Evolutionary conservation across 1,284 basidiomycete genomes (phyloP), one percentile per base, ranked within the genome.

Genomic region (Pseudozyma sp.): DNA sequence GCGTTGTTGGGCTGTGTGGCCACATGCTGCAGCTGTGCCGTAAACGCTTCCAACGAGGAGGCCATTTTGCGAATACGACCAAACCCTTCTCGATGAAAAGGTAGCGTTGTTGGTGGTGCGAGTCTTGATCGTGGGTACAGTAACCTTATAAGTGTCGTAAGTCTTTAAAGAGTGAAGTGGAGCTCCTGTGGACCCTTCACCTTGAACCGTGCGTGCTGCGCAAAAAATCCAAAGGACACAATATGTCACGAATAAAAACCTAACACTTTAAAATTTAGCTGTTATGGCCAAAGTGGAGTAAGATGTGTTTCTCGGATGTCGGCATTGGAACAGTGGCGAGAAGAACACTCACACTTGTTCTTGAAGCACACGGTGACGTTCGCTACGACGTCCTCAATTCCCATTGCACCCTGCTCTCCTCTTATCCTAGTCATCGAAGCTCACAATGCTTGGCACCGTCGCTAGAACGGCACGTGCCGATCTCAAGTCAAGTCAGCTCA

Each of bases 401-500:
- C 12, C 11, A 8, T 34, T 13, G 8, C 7, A 25, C 19, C n/a
- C 16, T 36, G 38, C 38, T 21, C 14, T 35, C 48, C 48, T 35
- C 12, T n/a, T 36, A 31, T 12, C 14, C 21, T 14, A 14, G 25
- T 35, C 31, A 11, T 13, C n/a, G 3, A 45, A 34, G 34, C 25
- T 31, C 35, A 49, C 9, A 9, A 70, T 70, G 68, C 14, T 58
- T n/a, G 38, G n/a, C 21, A 57, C 68, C 5, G 3, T 54, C 14
- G 21, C 68, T 38, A 48, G 58, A 43, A 21, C 50, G n/a, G 71
- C 71, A 39, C 57, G 71, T 0, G 56, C 66, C 35, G 62, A 74
- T 39, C 52, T 66, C 51, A 69, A 58, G 43, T 52, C 62, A 59
- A 62, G 72, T 56, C 52, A 75, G 16, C 67, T 78, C 44, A 78